These are phyloP conservation scores for Aspergillus ellipticus DNA, from an alignment of 495 filamentous ascomycete species.

Conservation along the genomic window DNA sequence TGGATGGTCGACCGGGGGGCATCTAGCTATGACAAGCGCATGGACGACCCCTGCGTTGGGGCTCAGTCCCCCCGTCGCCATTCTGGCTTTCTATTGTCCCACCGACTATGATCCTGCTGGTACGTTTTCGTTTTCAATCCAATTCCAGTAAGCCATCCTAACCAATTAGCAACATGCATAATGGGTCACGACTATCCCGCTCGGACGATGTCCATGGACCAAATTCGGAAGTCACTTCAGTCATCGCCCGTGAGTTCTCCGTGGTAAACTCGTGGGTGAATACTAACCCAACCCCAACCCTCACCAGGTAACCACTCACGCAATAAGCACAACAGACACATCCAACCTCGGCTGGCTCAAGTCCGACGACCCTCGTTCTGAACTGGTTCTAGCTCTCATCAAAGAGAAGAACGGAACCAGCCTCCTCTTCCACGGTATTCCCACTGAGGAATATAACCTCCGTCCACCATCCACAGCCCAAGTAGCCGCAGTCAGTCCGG, in stretches of 20 bases:
- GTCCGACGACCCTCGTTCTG: slow-evolving; percentile 11
- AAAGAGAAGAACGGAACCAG: slow-evolving; percentile 7
- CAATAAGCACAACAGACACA: slow-evolving; percentile 21
- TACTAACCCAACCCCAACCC: neutral
- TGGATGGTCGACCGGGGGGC: slow-evolving; percentile 57
- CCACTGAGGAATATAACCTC: slow-evolving; percentile 8
- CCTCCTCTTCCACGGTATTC: slow-evolving; percentile 11
- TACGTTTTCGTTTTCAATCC: too few species aligned
- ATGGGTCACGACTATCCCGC: neutral
- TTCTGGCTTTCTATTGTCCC: slow-evolving; percentile 53
- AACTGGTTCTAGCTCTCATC: neutral
- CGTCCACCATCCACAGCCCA: neutral
- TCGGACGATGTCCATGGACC: neutral
- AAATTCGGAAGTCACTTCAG: neutral
- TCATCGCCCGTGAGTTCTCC: too few species aligned
- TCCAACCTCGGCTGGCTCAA: neutral
- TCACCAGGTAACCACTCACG: neutral
- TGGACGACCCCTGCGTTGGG: slow-evolving; percentile 33
- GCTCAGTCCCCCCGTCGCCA: slow-evolving; percentile 42
- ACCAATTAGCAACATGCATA: too few species aligned
- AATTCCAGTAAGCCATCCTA: too few species aligned
- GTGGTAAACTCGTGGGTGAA: too few species aligned
- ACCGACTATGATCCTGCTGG: slow-evolving; percentile 36
- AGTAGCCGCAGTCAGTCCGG: slow-evolving; percentile 21
- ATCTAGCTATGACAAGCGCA: slow-evolving; percentile 46